phyloP scores from a whole-genome alignment of 2,329 filamentous ascomycete species.

The Lasiodiplodia citricola region DNA sequence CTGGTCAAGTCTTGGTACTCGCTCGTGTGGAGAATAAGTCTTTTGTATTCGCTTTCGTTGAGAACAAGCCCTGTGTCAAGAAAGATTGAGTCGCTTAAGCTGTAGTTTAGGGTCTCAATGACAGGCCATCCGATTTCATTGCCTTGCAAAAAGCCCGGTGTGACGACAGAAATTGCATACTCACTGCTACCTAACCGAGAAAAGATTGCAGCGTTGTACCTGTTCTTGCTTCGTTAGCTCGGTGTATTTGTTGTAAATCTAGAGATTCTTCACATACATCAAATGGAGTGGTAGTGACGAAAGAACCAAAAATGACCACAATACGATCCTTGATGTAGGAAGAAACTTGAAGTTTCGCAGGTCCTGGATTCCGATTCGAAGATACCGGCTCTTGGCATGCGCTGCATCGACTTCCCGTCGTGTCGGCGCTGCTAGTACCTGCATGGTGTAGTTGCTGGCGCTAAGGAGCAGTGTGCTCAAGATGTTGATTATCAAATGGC shows the following conservation, averaged over 20 bases:
- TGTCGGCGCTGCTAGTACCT: conserved; percentile 27
- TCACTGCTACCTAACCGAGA: background rate
- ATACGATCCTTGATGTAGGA: background rate
- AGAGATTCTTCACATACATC: background rate
- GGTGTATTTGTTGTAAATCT: no score
- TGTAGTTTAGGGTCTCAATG: background rate
- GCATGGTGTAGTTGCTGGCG: conserved; percentile 46
- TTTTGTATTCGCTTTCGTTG: background rate
- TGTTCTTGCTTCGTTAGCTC: background rate
- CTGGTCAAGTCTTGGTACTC: background rate
- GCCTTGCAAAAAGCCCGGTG: background rate
- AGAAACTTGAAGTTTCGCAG: background rate
- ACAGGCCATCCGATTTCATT: background rate
- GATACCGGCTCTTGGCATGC: background rate
- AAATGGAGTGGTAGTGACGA: background rate
- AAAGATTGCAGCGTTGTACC: conserved; percentile 7
- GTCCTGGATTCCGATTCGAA: background rate
- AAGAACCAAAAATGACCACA: background rate
- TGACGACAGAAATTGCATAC: background rate
- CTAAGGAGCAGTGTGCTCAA: conserved; percentile 51
- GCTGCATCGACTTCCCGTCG: conserved; percentile 22
- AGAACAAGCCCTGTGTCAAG: background rate
- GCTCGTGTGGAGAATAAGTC: no score
- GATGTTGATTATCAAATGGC: conserved; percentile 54
- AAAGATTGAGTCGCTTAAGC: background rate